Evolutionary conservation across 495 filamentous ascomycete species (phyloP).

Genomic region (Neohortaea acidophila): DNA sequence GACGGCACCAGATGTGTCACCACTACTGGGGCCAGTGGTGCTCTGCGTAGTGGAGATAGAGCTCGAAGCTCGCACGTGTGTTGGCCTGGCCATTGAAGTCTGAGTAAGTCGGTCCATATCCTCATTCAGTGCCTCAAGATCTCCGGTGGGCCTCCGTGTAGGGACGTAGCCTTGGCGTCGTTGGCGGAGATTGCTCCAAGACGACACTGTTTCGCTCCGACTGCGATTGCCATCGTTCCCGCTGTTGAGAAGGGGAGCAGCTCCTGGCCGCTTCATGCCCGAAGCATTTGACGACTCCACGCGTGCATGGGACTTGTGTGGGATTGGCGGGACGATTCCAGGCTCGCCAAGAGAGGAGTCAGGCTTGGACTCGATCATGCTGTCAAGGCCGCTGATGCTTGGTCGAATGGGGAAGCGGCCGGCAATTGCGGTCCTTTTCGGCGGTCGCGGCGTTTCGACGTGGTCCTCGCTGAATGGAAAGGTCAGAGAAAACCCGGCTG

Average conservation of each 20-base stretch:
- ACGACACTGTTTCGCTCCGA: slow-evolving; percentile 72
- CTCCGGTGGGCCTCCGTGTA: slow-evolving; percentile 40
- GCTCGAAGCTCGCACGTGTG: slow-evolving; percentile 9
- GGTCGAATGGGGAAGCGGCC: slow-evolving; percentile 76
- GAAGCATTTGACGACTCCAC: slow-evolving; percentile 38
- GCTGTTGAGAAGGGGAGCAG: slow-evolving; percentile 48
- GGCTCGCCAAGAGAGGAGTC: slow-evolving; percentile 16
- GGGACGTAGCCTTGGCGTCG: slow-evolving; percentile 79
- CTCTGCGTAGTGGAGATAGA: slow-evolving; percentile 10
- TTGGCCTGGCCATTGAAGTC: slow-evolving; percentile 9
- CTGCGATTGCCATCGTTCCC: slow-evolving; percentile 71
- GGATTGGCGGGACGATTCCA: slow-evolving; percentile 53
- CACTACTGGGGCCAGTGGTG: slow-evolving; percentile 2
- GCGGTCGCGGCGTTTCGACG: slow-evolving; percentile 58
- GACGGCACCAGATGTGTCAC: slow-evolving; percentile 18
- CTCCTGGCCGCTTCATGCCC: slow-evolving; percentile 39
- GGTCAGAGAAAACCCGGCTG: too few species aligned
- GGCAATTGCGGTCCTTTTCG: slow-evolving; percentile 50
- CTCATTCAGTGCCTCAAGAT: slow-evolving; percentile 49
- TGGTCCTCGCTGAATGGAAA: slow-evolving; percentile 31
- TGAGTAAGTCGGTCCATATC: slow-evolving; percentile 35
- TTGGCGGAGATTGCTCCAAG: slow-evolving; percentile 39
- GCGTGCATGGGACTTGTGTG: slow-evolving; percentile 61
- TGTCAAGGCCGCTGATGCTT: slow-evolving; percentile 38
- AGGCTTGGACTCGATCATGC: slow-evolving; percentile 11